Percentiles rank a stretch among this genome's conserved stretches.
Evolutionary conservation across 108 stramenopile species (phyloP).

Genomic region (Poteriospumella lacustris): DNA sequence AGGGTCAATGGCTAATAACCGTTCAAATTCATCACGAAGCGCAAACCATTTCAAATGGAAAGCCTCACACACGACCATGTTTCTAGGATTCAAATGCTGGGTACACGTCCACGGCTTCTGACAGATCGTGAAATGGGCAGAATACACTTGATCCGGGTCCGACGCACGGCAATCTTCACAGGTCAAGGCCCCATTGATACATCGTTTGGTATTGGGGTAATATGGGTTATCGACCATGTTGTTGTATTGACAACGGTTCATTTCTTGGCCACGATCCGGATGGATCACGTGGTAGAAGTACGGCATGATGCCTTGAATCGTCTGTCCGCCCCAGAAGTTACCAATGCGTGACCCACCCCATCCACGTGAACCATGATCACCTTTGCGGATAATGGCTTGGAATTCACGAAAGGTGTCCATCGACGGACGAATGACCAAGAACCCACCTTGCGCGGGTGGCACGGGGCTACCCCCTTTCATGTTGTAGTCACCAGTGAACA

Average conservation of each 20-base stretch:
- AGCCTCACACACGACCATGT: slow-evolving; percentile 8
- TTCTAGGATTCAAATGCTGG: slow-evolving; percentile 12
- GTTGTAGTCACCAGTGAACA: slow-evolving; percentile 65
- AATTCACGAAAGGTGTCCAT: slow-evolving; percentile 68
- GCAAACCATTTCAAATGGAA: slow-evolving; percentile 25
- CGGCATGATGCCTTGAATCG: slow-evolving; percentile 69
- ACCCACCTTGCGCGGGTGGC: slow-evolving; percentile 78
- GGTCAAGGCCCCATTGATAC: neutral
- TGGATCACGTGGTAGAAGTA: slow-evolving; percentile 74
- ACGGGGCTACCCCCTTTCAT: slow-evolving; percentile 44
- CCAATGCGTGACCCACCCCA: slow-evolving; percentile 77
- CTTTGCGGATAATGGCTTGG: slow-evolving; percentile 66
- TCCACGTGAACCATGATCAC: slow-evolving; percentile 53
- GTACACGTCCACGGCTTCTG: slow-evolving; percentile 88
- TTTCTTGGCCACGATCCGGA: slow-evolving; percentile 34
- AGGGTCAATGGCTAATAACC: neutral
- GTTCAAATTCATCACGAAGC: slow-evolving; percentile 14
- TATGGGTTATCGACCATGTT: slow-evolving; percentile 80
- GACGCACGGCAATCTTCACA: slow-evolving; percentile 68
- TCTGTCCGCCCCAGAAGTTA: slow-evolving; percentile 70
- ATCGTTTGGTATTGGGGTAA: slow-evolving; percentile 36
- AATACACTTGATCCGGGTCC: slow-evolving; percentile 55
- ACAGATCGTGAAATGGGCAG: slow-evolving; percentile 81
- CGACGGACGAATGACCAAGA: slow-evolving; percentile 73
- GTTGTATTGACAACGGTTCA: slow-evolving; percentile 77